Conservation (phyloP, 208 protist genomes). For the Trypanosoma melophagium region DNA sequence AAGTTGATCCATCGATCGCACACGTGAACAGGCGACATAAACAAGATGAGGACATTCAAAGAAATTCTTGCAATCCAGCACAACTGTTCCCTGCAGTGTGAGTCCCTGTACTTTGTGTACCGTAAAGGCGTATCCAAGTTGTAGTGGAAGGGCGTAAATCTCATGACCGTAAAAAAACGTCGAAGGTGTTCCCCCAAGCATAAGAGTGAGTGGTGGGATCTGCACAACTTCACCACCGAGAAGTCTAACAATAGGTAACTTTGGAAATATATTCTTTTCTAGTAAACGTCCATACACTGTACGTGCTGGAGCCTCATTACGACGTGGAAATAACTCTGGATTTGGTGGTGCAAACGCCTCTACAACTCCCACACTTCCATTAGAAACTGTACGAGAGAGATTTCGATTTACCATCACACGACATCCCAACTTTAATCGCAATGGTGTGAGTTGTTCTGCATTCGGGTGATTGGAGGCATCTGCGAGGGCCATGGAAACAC, state of each 20-base stretch:
- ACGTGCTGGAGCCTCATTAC: constrained; percentile 21
- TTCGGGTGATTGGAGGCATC: constrained; percentile 51
- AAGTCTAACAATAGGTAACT: constrained; percentile 82
- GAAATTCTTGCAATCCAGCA: constrained; percentile 85
- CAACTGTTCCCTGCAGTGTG: constrained; percentile 77
- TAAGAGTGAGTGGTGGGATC: constrained; percentile 62
- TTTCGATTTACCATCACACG: constrained; percentile 91
- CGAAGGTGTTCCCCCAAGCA: constrained; percentile 63
- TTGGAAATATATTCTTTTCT: constrained; percentile 41
- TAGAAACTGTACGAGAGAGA: constrained; percentile 81
- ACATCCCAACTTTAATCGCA: constrained; percentile 84
- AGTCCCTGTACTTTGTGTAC: constrained; percentile 93
- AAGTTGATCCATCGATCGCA: constrained; percentile 79
- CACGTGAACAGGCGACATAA: constrained; percentile 88
- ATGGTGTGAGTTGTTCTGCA: constrained; percentile 53
- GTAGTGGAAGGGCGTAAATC: constrained; percentile 71
- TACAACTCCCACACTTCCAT: constrained; percentile 86
- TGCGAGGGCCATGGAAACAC: constrained; percentile 63
- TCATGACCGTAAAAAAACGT: constrained; percentile 88
- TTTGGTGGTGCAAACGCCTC: constrained; percentile 80
- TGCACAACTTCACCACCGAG: constrained; percentile 75
- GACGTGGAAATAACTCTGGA: constrained; percentile 63
- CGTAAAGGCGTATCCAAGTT: constrained; percentile 90
- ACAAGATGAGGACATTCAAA: constrained; percentile 89
- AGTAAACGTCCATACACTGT: constrained; percentile 31